A percentile compares a stretch with the other conserved stretches of the same genome.
Evolutionary conservation across 257 asterid genomes (phyloP).

Genomic region (Rhazya stricta): DNA sequence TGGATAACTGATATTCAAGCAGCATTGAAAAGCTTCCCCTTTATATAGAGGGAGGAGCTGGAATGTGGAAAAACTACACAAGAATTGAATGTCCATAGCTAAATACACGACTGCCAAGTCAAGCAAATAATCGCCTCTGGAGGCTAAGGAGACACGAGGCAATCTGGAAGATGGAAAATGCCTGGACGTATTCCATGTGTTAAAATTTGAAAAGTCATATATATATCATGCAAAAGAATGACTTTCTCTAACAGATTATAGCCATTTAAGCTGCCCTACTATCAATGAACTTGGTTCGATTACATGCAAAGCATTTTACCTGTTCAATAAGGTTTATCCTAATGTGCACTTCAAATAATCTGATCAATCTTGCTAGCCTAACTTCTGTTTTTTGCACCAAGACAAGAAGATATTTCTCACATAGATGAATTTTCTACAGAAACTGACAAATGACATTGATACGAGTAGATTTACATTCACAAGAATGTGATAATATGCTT

Average conservation of each 20-base stretch:
- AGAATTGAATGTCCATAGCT: neutral
- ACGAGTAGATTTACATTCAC: no score
- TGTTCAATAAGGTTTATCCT: no score
- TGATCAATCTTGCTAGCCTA: no score
- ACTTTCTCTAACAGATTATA: neutral
- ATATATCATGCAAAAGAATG: neutral
- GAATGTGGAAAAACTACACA: neutral
- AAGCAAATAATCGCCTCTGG: slow-evolving; percentile 6
- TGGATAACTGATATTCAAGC: neutral
- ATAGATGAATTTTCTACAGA: no score
- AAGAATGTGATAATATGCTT: no score
- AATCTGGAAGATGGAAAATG: neutral
- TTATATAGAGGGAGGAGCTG: neutral
- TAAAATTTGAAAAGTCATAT: neutral
- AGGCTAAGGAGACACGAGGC: neutral
- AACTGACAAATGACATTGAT: no score
- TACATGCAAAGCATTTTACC: neutral
- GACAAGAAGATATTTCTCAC: no score
- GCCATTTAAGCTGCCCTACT: slow-evolving; percentile 3
- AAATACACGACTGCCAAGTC: slow-evolving; percentile 3
- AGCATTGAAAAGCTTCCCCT: neutral
- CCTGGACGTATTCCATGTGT: neutral
- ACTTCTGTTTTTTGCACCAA: no score
- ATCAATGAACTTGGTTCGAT: neutral
- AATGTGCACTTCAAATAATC: neutral